A percentile compares a stretch with the other conserved stretches of the same genome.
Conservation (phyloP, 768 basidiomycete genomes). For the Leccinum subgranulosum region DNA sequence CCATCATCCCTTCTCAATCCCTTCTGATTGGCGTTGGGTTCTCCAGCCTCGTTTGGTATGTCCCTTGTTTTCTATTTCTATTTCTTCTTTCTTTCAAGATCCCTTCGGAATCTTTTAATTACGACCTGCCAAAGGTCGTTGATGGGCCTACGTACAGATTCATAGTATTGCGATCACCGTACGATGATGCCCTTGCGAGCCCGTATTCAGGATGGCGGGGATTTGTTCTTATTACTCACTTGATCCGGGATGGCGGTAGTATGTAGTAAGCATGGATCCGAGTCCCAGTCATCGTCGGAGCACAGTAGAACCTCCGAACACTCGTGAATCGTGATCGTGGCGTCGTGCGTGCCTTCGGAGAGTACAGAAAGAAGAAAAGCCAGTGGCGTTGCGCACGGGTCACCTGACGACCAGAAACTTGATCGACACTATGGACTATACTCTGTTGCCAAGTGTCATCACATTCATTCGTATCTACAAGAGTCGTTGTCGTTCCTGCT, state of each 20-base stretch:
- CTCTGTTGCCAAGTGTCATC: background rate
- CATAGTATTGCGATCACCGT: background rate
- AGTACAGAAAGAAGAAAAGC: background rate
- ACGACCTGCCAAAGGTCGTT: background rate
- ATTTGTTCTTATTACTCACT: background rate
- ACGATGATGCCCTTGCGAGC: background rate
- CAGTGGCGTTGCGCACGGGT: background rate
- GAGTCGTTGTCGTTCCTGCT: background rate
- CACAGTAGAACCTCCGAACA: background rate
- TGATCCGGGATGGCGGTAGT: background rate
- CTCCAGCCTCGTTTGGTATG: background rate
- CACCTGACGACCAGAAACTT: background rate
- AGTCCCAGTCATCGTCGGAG: background rate
- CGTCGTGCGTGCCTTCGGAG: background rate
- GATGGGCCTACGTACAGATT: background rate
- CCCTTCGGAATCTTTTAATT: background rate
- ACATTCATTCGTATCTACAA: background rate
- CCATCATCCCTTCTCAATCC: background rate
- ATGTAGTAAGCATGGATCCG: background rate
- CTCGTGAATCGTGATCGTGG: background rate
- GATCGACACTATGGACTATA: background rate
- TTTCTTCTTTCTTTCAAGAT: background rate
- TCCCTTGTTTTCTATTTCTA: background rate
- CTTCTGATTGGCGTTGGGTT: background rate
- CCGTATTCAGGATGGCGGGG: background rate